Evolutionary conservation across 805 yeast genomes (phyloP).

Genomic region (Ogataea populi-albae): DNA sequence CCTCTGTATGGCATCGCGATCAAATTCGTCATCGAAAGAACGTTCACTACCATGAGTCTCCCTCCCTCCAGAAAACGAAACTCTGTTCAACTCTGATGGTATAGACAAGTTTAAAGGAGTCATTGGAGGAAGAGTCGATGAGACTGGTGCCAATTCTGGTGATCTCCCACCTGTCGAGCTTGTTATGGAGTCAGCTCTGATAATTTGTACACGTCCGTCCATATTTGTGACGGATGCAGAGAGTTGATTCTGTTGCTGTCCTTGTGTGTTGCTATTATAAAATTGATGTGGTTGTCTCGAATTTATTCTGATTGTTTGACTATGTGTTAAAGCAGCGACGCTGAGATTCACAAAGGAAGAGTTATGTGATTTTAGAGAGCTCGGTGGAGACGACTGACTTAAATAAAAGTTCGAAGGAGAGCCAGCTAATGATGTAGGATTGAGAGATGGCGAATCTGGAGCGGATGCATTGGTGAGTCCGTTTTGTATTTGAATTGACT

Average conservation of each 20-base stretch:
- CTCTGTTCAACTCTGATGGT: constrained; percentile 13
- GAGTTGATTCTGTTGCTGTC: constrained; percentile 2
- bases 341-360: constrained; percentile 19
- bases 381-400: constrained; percentile 53
- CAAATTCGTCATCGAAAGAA: constrained; percentile 20
- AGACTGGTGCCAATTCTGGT: constrained; percentile 35
- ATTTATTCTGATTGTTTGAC: constrained; percentile 16
- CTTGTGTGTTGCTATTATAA: constrained; percentile 5
- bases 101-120: constrained; percentile 33
- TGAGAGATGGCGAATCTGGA: constrained; percentile 53
- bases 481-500: constrained; percentile 11
- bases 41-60: constrained; percentile 12
- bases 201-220: constrained; percentile 9
- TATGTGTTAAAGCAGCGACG: constrained; percentile 7
- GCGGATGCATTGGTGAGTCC: constrained; percentile 13
- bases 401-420: constrained; percentile 56
- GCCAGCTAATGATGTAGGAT: constrained; percentile 50
- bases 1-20: constrained; percentile 9
- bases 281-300: constrained; percentile 20
- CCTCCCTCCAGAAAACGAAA: not conserved
- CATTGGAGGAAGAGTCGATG: constrained; percentile 36
- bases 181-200: constrained; percentile 22
- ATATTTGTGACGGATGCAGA: constrained; percentile 4
- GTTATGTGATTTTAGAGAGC: constrained; percentile 29
- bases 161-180: constrained; percentile 32